These are phyloP conservation scores for Amniculicola lignicola DNA, from an alignment of 495 filamentous ascomycete genomes.

Conservation along the genomic window DNA sequence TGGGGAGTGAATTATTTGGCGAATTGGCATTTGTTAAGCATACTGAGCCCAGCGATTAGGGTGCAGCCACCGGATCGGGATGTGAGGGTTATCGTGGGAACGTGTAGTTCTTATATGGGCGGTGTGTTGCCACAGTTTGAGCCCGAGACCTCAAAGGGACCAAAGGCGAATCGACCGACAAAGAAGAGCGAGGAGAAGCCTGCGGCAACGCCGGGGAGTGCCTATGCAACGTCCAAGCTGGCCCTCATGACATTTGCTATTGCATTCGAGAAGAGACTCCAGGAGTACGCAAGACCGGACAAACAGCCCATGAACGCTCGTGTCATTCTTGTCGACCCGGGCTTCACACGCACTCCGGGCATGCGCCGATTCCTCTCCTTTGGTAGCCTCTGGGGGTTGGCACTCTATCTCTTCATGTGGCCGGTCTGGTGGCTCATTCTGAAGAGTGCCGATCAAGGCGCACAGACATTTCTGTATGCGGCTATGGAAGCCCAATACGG, in stretches of 20 bases:
- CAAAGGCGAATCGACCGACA: constrained; percentile 8
- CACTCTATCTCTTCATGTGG: constrained; percentile 74
- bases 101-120: constrained; percentile 80
- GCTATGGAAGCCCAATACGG: constrained; percentile 73
- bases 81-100: constrained; percentile 80
- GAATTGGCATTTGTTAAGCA: constrained; percentile 90
- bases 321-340: constrained; percentile 82
- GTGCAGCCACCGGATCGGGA: constrained; percentile 92
- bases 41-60: constrained; percentile 79
- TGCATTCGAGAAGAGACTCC: constrained; percentile 85
- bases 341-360: constrained; percentile 77
- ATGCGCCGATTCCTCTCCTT: constrained; percentile 80
- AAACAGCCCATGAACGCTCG: constrained; percentile 72
- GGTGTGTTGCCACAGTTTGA: constrained; percentile 58
- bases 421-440: constrained; percentile 81
- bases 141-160: background rate
- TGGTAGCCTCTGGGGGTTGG: constrained; percentile 77
- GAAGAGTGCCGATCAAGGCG: constrained; percentile 76
- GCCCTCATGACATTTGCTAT: constrained; percentile 82
- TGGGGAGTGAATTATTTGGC: constrained; percentile 95
- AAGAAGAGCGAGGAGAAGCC: constrained; percentile 27
- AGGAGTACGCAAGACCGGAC: constrained; percentile 77
- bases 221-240: constrained; percentile 85
- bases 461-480: constrained; percentile 81
- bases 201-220: constrained; percentile 39